Percentiles rank a stretch among this genome's conserved stretches.
Evolutionary conservation across 306 rosid genomes (phyloP).

Genomic region (Chamaecrista fasciculata): DNA sequence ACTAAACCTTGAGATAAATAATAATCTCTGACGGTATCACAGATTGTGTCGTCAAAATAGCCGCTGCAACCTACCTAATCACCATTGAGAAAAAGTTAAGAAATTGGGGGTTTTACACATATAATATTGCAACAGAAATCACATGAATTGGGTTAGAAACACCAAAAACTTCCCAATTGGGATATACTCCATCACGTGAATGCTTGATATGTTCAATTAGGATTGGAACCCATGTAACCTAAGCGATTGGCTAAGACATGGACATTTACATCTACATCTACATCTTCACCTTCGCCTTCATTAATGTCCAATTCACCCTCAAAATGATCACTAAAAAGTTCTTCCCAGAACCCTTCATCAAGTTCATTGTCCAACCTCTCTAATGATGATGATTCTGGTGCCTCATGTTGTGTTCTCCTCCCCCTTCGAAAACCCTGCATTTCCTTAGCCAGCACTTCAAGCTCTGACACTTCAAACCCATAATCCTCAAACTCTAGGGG

Average conservation of each 20-base stretch:
- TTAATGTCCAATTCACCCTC: slow-evolving; percentile 45
- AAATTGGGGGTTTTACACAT: slow-evolving; percentile 21
- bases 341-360: slow-evolving; percentile 70
- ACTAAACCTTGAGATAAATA: slow-evolving; percentile 46
- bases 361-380: slow-evolving; percentile 62
- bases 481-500: slow-evolving; percentile 37
- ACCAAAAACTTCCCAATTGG: slow-evolving; percentile 35
- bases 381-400: slow-evolving; percentile 21
- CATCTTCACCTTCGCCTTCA: slow-evolving; percentile 42
- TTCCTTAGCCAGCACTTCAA: slow-evolving; percentile 82
- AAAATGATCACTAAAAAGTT: slow-evolving; percentile 44
- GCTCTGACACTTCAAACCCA: slow-evolving; percentile 63
- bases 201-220: slow-evolving; percentile 33
- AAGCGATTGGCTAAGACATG: slow-evolving; percentile 50
- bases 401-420: slow-evolving; percentile 37
- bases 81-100: slow-evolving; percentile 46
- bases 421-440: slow-evolving; percentile 77
- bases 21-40: slow-evolving; percentile 33
- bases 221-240: slow-evolving; percentile 64
- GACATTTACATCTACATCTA: slow-evolving; percentile 66
- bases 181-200: slow-evolving; percentile 27
- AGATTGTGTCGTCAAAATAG: slow-evolving; percentile 59
- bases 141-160: slow-evolving; percentile 54
- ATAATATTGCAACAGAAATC: slow-evolving; percentile 35
- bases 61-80: slow-evolving; percentile 76